A percentile compares a stretch with the other conserved stretches of the same genome.
These are phyloP conservation scores for Colletotrichum sp. DNA, from an alignment of 2,329 filamentous ascomycete genomes.

Conservation along the genomic window DNA sequence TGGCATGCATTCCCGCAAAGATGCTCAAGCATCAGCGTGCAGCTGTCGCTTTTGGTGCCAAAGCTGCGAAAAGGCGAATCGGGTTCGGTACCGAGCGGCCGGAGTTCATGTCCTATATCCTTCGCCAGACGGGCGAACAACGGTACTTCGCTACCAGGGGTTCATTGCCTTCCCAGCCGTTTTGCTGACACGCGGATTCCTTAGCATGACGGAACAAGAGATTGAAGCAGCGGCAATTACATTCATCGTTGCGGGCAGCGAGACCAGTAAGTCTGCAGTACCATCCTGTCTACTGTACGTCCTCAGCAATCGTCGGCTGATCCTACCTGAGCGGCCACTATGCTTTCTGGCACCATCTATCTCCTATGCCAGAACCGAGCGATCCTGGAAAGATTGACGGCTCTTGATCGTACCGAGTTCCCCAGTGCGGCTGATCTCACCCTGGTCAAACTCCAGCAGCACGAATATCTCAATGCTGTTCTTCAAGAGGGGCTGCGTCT, in stretches of 20 bases:
- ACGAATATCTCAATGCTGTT: neutral
- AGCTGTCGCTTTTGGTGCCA: neutral
- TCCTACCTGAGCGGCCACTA: neutral
- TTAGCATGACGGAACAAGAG: neutral
- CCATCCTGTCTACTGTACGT: no score
- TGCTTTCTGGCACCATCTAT: neutral
- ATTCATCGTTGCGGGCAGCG: neutral
- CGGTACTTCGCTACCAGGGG: neutral
- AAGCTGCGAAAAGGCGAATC: neutral
- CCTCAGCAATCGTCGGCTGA: neutral
- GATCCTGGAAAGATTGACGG: neutral
- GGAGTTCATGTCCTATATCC: neutral
- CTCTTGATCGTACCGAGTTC: neutral
- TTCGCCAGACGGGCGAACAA: neutral
- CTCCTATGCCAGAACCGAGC: neutral
- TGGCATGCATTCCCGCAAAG: neutral
- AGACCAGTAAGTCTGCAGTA: neutral
- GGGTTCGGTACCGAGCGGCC: neutral
- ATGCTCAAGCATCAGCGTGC: neutral
- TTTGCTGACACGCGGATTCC: neutral
- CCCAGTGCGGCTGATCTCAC: fast-evolving
- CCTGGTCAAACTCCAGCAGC: neutral
- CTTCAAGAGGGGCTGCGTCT: neutral
- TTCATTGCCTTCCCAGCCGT: neutral
- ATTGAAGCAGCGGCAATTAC: neutral